Percentiles rank a stretch among this genome's conserved stretches.
Conservation (phyloP, 345 rosid genomes). For the Melastoma malabathricum region DNA sequence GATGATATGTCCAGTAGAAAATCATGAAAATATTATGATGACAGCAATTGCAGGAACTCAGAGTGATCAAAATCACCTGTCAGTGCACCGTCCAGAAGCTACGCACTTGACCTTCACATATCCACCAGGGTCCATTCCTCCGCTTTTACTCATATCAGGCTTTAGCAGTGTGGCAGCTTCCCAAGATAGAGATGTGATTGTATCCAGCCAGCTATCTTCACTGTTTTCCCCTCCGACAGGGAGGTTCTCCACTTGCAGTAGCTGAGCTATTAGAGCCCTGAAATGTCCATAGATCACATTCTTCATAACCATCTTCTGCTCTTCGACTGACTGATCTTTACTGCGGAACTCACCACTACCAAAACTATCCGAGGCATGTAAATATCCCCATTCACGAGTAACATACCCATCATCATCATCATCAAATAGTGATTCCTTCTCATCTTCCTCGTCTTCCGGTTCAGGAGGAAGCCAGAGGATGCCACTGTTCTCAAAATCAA, state of each 20-base stretch:
- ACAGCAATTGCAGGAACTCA: too few relatives aligned
- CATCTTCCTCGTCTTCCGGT: constrained; percentile 92
- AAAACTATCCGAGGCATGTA: constrained; percentile 49
- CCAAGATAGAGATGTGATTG: constrained; percentile 87
- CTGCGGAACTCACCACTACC: constrained; percentile 62
- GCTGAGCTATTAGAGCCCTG: constrained; percentile 83
- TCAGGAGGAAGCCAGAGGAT: constrained; percentile 87
- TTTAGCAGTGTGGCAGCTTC: constrained; percentile 86
- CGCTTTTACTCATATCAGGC: constrained; percentile 89
- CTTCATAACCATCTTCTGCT: constrained; percentile 71
- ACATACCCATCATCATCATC: constrained; percentile 59
- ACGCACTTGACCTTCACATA: constrained; percentile 96
- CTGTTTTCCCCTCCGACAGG: constrained; percentile 49
- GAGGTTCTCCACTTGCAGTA: constrained; percentile 79
- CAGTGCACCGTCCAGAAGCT: constrained; percentile 69
- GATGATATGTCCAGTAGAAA: too few relatives aligned
- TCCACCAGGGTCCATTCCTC: constrained; percentile 99
- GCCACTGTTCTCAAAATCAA: constrained; percentile 82
- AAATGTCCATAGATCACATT: constrained; percentile 91
- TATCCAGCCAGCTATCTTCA: constrained; percentile 75
- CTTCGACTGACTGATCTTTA: constrained; percentile 65
- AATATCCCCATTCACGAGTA: constrained; percentile 79
- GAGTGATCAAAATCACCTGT: constrained; percentile 27
- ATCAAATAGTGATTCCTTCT: constrained; percentile 58
- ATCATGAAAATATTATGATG: too few relatives aligned